Evolutionary conservation across 1,139 yeast genomes (phyloP), one percentile per base, ranked within the genome.

Genomic region (Yamadazyma sp.): DNA sequence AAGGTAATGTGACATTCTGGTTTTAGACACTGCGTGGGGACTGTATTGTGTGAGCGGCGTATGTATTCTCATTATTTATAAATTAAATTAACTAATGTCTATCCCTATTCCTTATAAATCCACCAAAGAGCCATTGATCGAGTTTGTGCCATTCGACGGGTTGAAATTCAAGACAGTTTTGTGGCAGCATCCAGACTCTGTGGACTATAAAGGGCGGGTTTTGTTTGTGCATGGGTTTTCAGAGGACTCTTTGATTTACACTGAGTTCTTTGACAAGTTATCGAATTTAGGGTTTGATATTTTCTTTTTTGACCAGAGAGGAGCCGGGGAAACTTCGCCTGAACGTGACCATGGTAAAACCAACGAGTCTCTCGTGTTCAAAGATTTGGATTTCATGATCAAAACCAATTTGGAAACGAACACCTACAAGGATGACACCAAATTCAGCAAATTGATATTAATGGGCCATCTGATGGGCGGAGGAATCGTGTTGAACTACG

Each of bases 391-490:
- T 50, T 75, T 69, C 49, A 73, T 90, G 53, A 64, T 83, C 45
- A 67, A 68, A 41, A 46, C 50, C 17, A 61, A 61, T 39, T 55
- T 64, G 16, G 50, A 50, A 33, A 34, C 38, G 4, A 33, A 27
- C n/a, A 51, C 54, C 34, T 40, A 46, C 13, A 31, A 47, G 2
- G 39, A 55, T 7, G 69, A 68, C 33, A 16, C 31, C 23, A 80
- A 79, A 46, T 55, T 88, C 30, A 22, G n/a, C 17, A 80, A 79
- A 46, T 54, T 88, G 30, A 76, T 72, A 52, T 56, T 92, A 47
- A 70, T 78, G 62, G 96, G 97, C 2, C 95, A 86, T 55, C 86
- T 95, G n/a, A 89, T 92, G 97, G 98, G 98, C 34, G 97, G 97
- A 15, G 96, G 86, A 0, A 81, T 88, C 38, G 67, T 70, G 0